These are phyloP conservation scores for Larix kaempferi DNA, from an alignment of 75 land plant genomes.

Conservation along the genomic window DNA sequence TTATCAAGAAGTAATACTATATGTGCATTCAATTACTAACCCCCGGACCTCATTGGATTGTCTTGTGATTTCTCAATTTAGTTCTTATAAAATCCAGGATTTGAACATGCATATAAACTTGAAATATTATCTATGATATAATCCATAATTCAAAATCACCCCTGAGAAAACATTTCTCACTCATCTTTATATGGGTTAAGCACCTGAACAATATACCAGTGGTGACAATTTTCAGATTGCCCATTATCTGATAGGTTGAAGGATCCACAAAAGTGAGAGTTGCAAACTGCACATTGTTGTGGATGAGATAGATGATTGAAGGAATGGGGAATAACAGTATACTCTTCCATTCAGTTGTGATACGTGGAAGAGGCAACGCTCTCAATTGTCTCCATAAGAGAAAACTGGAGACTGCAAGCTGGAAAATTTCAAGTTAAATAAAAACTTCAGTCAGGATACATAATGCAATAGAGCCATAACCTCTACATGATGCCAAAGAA, in stretches of 20 bases:
- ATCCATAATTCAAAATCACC: conserved; percentile 3
- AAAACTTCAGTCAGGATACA: neutral
- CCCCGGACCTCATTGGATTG: no score
- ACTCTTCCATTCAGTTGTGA: conserved; percentile 83
- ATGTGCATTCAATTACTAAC: neutral
- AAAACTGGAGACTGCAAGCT: conserved; percentile 68
- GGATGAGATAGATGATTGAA: conserved; percentile 85
- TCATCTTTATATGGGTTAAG: neutral
- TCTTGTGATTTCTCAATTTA: neutral
- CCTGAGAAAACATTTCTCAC: conserved; percentile 3
- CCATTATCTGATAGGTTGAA: conserved; percentile 99
- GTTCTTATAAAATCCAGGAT: neutral
- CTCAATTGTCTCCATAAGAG: conserved; percentile 74
- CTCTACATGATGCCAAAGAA: neutral
- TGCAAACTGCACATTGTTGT: conserved; percentile 97
- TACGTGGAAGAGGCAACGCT: conserved; percentile 36
- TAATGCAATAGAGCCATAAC: neutral
- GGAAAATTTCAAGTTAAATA: conserved; percentile 11
- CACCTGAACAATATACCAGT: conserved; percentile 94
- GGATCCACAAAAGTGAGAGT: conserved; percentile 94
- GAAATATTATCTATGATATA: neutral
- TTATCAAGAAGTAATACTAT: neutral
- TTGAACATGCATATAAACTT: neutral
- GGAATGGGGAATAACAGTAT: conserved; percentile 82
- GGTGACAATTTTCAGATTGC: conserved; percentile 94